These are phyloP conservation scores for Amanita brunnescens DNA, from an alignment of 768 basidiomycete genomes.

Conservation along the genomic window DNA sequence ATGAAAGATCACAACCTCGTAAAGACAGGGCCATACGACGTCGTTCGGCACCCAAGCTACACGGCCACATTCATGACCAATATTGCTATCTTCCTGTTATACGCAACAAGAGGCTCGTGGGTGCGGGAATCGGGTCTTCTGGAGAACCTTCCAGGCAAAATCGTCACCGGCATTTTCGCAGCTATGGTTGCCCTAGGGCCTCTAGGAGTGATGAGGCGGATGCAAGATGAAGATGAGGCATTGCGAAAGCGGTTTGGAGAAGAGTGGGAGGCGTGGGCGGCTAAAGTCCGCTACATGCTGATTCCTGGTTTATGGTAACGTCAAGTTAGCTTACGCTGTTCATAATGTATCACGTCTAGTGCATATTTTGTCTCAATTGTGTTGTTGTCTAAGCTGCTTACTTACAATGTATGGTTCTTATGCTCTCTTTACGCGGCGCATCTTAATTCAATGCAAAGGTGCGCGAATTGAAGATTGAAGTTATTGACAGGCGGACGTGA, in stretches of 20 bases:
- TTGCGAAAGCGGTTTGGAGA: neutral
- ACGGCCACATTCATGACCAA: constrained; percentile 13
- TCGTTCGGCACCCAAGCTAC: constrained; percentile 28
- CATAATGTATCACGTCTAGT: no score
- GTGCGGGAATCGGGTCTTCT: constrained; percentile 32
- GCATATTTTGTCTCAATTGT: no score
- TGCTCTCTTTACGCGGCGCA: no score
- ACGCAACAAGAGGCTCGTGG: constrained; percentile 34
- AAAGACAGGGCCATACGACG: constrained; percentile 22
- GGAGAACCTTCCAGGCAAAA: constrained; percentile 19
- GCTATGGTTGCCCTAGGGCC: no score
- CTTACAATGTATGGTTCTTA: no score
- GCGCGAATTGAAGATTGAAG: no score
- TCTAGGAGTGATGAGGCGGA: neutral
- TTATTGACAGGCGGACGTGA: no score
- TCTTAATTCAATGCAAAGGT: no score
- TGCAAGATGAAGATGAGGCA: neutral
- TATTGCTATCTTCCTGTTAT: constrained; percentile 25
- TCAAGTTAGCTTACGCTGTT: no score
- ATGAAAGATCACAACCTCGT: constrained; percentile 18
- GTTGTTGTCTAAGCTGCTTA: no score
- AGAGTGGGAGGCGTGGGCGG: neutral
- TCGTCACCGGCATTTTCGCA: constrained; percentile 20
- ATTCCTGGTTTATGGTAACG: neutral
- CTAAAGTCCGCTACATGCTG: neutral